Conservation (phyloP, 192 early-diverging fungal genomes). For the Lunasporangiospora selenospora region DNA sequence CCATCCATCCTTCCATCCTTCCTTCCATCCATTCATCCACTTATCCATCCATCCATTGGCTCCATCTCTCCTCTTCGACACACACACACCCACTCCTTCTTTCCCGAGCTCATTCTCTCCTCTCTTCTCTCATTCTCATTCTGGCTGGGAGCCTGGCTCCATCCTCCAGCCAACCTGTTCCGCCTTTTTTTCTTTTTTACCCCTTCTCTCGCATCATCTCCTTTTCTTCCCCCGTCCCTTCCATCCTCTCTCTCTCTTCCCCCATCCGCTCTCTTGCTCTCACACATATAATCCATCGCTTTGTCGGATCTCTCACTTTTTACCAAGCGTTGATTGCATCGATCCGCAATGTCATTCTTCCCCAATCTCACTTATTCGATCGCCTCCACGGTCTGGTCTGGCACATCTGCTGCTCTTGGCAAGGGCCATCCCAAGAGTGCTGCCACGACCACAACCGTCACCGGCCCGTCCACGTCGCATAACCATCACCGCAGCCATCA, state of each 20-base stretch:
- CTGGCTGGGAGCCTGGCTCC: too few relatives aligned
- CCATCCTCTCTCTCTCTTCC: background rate
- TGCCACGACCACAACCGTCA: conserved; percentile 12
- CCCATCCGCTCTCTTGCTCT: background rate
- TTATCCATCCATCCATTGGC: background rate
- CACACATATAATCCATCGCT: background rate
- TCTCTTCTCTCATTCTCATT: background rate
- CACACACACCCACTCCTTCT: background rate
- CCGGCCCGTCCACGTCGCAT: conserved; percentile 9
- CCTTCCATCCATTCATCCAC: background rate
- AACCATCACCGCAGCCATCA: conserved; percentile 12
- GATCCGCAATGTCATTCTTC: conserved; percentile 28
- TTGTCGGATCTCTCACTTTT: background rate
- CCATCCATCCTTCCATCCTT: conserved; percentile 13
- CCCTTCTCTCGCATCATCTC: background rate
- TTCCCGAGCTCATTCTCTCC: background rate
- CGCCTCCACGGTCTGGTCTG: conserved; percentile 44
- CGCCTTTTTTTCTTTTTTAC: background rate
- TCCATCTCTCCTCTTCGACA: background rate
- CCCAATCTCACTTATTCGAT: conserved; percentile 37
- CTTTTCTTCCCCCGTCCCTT: background rate
- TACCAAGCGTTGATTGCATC: background rate
- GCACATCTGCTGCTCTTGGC: conserved; percentile 36
- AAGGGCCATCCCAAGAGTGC: conserved; percentile 13
- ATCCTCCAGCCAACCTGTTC: background rate